Conservation (phyloP, 768 basidiomycete genomes). For the Cystobasidium onofrii region DNA sequence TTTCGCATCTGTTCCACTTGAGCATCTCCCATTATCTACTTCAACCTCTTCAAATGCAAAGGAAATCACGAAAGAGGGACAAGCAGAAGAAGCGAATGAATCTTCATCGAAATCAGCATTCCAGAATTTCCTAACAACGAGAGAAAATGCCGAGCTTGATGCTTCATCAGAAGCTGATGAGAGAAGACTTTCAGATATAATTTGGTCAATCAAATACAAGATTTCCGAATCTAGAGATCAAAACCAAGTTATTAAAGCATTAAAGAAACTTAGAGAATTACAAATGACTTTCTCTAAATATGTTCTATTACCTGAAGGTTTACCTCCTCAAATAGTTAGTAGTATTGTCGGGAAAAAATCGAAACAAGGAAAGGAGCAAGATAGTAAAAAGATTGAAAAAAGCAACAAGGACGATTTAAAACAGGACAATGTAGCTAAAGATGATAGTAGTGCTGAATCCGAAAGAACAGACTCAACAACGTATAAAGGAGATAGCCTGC, state of each 20-base stretch:
- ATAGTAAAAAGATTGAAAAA: not conserved
- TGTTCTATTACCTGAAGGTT: constrained; percentile 22
- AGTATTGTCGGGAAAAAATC: not conserved
- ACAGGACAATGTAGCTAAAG: not conserved
- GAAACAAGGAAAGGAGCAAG: not conserved
- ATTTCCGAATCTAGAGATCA: not conserved
- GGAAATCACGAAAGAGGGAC: not conserved
- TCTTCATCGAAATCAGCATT: not conserved
- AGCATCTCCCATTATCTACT: not conserved
- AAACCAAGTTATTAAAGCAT: not conserved
- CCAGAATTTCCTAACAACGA: not conserved
- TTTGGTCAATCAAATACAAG: constrained; percentile 4
- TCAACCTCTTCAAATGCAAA: not conserved
- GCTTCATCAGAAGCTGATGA: not conserved
- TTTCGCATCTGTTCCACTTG: constrained; percentile 10
- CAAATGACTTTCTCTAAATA: not conserved
- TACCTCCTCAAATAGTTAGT: not conserved
- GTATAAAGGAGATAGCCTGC: not conserved
- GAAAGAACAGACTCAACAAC: not conserved
- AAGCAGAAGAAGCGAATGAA: not conserved
- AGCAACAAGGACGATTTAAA: too few species aligned
- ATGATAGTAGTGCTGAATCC: too few species aligned
- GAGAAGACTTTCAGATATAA: not conserved
- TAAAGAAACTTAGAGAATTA: not conserved
- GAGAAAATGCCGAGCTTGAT: not conserved